phyloP scores from a whole-genome alignment of 2,329 filamentous ascomycete genomes.

The Rhexocercosporidium sp. region DNA sequence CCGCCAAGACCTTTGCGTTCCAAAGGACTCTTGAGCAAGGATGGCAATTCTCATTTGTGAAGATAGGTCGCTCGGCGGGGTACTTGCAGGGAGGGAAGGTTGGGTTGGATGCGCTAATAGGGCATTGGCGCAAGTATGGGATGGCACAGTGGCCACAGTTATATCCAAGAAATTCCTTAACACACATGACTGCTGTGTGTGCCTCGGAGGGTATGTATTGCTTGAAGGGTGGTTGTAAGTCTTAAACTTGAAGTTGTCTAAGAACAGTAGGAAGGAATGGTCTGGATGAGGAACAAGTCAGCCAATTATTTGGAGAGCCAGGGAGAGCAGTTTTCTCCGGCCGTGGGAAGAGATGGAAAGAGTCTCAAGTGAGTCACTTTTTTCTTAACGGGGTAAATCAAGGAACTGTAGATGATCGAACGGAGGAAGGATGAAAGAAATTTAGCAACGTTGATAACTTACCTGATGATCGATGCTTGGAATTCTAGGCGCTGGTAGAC shows the following conservation, averaged over 20 bases:
- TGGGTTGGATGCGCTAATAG: slow-evolving; percentile 37
- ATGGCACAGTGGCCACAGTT: slow-evolving; percentile 53
- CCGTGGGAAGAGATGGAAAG: background rate
- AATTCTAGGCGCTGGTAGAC: background rate
- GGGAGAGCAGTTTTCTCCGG: background rate
- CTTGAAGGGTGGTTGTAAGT: background rate
- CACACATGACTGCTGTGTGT: slow-evolving; percentile 48
- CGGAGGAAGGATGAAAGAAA: background rate
- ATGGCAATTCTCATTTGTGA: slow-evolving; percentile 37
- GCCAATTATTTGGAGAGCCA: background rate
- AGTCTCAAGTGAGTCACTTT: background rate
- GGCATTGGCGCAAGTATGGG: slow-evolving; percentile 49
- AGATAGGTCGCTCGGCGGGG: slow-evolving; percentile 35
- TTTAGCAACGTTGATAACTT: slow-evolving; percentile 1
- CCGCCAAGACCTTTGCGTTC: slow-evolving; percentile 35
- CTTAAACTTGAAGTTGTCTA: background rate
- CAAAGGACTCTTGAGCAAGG: slow-evolving; percentile 39
- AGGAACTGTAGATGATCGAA: background rate
- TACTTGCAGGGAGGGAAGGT: slow-evolving; percentile 37
- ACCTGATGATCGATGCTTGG: background rate
- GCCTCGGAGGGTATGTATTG: background rate
- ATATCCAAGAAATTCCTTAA: slow-evolving; percentile 52
- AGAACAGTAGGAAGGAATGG: background rate
- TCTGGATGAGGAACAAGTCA: background rate
- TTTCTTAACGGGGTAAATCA: background rate